A percentile compares a stretch with the other conserved stretches of the same genome.
Conservation (phyloP, 2,329 filamentous ascomycete species). For the Colletotrichum destructivum region DNA sequence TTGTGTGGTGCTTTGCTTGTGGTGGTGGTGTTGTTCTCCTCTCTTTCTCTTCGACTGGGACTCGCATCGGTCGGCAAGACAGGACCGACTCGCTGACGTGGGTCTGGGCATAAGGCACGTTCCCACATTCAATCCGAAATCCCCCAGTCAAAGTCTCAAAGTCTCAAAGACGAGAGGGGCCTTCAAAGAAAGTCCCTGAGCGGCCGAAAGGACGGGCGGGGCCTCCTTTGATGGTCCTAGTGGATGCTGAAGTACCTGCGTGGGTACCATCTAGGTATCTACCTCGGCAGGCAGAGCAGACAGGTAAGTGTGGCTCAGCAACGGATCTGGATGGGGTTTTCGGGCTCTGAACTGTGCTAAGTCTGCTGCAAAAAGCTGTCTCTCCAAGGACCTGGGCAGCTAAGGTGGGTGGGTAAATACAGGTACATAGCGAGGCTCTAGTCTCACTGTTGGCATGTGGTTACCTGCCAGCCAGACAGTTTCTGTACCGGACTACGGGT, state of each 20-base stretch:
- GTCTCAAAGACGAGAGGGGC: constrained; percentile 1
- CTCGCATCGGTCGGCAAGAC: constrained; percentile 37
- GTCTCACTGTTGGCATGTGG: constrained; percentile 9
- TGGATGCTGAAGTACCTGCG: too few relatives aligned
- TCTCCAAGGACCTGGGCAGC: constrained; percentile 1
- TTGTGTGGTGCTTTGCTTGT: too few relatives aligned
- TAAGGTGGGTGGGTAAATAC: too few relatives aligned
- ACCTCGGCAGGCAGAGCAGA: too few relatives aligned
- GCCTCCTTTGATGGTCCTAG: neutral
- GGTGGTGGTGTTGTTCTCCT: constrained; percentile 1
- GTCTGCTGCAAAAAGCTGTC: constrained; percentile 30
- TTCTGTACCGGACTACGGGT: neutral
- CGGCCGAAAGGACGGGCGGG: neutral
- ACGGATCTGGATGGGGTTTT: neutral
- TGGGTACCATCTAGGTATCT: too few relatives aligned
- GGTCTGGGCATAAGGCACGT: constrained; percentile 30
- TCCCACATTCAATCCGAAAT: constrained; percentile 31
- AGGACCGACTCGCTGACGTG: constrained; percentile 23
- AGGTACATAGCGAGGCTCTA: too few relatives aligned
- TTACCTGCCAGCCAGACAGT: constrained; percentile 17
- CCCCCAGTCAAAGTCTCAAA: constrained; percentile 6
- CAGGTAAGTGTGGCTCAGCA: constrained; percentile 33
- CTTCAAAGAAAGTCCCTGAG: constrained; percentile 19
- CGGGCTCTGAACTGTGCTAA: constrained; percentile 12
- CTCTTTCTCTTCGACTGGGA: constrained; percentile 23